phyloP scores from a whole-genome alignment of 2,329 filamentous ascomycete species.

The Monosporascus sp. region DNA sequence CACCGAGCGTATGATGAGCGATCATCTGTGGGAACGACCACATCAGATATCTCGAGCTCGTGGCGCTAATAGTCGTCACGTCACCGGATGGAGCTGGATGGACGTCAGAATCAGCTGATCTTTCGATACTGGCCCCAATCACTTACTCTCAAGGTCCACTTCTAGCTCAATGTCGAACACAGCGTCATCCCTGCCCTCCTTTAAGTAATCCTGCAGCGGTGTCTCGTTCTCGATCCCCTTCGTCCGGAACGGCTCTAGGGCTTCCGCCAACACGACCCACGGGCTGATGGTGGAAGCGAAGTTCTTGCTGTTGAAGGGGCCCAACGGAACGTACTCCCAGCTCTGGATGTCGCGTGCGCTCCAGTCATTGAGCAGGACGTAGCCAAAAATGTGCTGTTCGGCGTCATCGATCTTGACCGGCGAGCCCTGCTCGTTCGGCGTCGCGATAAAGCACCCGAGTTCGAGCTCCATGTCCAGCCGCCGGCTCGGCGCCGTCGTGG shows the following conservation, averaged over 20 bases:
- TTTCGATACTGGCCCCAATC: too few species aligned
- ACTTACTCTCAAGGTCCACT: constrained; percentile 55
- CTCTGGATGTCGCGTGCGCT: constrained; percentile 75
- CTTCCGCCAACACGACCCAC: constrained; percentile 74
- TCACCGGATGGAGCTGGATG: constrained; percentile 35
- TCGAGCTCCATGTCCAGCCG: constrained; percentile 77
- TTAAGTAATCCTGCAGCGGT: constrained; percentile 41
- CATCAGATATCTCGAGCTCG: constrained; percentile 62
- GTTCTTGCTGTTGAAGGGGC: constrained; percentile 80
- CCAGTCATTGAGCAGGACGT: constrained; percentile 85
- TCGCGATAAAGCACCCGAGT: constrained; percentile 68
- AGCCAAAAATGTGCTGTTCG: constrained; percentile 68
- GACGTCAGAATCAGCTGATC: constrained; percentile 6
- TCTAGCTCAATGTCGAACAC: constrained; percentile 66
- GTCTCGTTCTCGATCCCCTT: constrained; percentile 27
- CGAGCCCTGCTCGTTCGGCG: constrained; percentile 57
- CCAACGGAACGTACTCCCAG: constrained; percentile 79
- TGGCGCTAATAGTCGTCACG: constrained; percentile 53
- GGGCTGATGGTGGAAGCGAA: constrained; percentile 73
- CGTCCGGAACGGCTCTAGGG: constrained; percentile 54
- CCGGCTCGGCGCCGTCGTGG: constrained; percentile 57
- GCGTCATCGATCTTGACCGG: constrained; percentile 59
- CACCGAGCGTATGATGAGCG: constrained; percentile 70
- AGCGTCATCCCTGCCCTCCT: constrained; percentile 51
- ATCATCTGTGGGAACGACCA: constrained; percentile 83